Percentiles rank a stretch among this genome's conserved stretches.
phyloP scores from a whole-genome alignment of 192 early-diverging fungal genomes.

The Umbelopsis sp. region DNA sequence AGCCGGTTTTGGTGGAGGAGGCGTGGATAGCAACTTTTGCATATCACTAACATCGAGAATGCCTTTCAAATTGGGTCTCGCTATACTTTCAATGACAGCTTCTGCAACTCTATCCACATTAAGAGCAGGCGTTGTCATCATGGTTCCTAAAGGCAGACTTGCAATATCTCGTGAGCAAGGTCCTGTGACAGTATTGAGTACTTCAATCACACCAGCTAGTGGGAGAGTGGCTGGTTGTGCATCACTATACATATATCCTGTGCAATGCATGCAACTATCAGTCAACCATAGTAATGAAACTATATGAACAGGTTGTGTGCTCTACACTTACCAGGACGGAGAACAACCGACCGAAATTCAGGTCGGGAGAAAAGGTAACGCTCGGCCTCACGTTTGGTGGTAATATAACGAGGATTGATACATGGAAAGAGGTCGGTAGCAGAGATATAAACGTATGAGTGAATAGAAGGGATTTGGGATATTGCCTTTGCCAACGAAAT shows the following conservation, averaged over 20 bases:
- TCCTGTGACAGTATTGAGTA: conserved; percentile 40
- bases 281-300: background rate
- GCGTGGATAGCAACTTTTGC: conserved; percentile 28
- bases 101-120: conserved; percentile 48
- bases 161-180: conserved; percentile 41
- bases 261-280: background rate
- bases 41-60: conserved; percentile 51
- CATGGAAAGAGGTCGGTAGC: conserved; percentile 66
- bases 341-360: conserved; percentile 50
- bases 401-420: conserved; percentile 67
- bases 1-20: background rate
- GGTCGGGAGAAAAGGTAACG: conserved; percentile 49
- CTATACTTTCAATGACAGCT: conserved; percentile 44
- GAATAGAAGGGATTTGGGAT: conserved; percentile 42
- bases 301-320: background rate
- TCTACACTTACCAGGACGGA: conserved; percentile 50
- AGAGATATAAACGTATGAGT: conserved; percentile 69
- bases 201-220: conserved; percentile 54
- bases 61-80: conserved; percentile 33
- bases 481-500: conserved; percentile 58
- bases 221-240: conserved; percentile 60
- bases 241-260: conserved; percentile 63
- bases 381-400: conserved; percentile 77
- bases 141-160: conserved; percentile 49
- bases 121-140: conserved; percentile 45